Evolutionary conservation across 352 stramenopile species (phyloP), one percentile per base, ranked within the genome.

Genomic region (Blastocystis sp.): DNA sequence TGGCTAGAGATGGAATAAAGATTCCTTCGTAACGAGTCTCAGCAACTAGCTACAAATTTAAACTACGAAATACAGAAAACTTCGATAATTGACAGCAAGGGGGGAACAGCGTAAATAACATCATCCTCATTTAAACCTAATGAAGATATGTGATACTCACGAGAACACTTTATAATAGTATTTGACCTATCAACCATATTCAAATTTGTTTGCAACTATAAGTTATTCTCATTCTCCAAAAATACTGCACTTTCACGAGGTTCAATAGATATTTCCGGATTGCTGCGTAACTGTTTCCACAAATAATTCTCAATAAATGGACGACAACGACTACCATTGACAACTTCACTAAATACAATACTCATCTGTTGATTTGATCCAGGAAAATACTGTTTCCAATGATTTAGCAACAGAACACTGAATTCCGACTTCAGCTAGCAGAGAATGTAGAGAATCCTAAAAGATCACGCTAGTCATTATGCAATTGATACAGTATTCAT

Each of bases 91-190:
- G 9, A 26, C 2, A 80, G 6, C 18, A 29, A 23, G 5, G 50
- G 4, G 0, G 39, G 1, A 34, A 47, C 13, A 20, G 41, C 15
- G 53, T 29, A 47, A 20, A 13, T 34, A 18, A 80, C 13, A 37
- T 80, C 70, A n/a, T 54, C 41, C 15, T 63, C 70, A 20, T 66
- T 61, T 37, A 80, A 34, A 64, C 70, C 70, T n/a, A 80, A 37
- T 66, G 18, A 54, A 15, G 70, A 61, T 45, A 62, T 66, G 47
- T 80, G 70, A 37, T 54, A 80, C 15, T 56, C 39, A 29, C 47
- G 23, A 15, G 70, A 64, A 61, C 70, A 80, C 18, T 45, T 11
- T 1, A 80, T 20, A 37, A 20, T 1, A 11, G 54, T 80, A 5
- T 45, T 43, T 11, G 18, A 20, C 9, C 7, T 37, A 37, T 80